A percentile compares a stretch with the other conserved stretches of the same genome.
Conservation (phyloP, 1,139 yeast species). For the Candida anutae region DNA sequence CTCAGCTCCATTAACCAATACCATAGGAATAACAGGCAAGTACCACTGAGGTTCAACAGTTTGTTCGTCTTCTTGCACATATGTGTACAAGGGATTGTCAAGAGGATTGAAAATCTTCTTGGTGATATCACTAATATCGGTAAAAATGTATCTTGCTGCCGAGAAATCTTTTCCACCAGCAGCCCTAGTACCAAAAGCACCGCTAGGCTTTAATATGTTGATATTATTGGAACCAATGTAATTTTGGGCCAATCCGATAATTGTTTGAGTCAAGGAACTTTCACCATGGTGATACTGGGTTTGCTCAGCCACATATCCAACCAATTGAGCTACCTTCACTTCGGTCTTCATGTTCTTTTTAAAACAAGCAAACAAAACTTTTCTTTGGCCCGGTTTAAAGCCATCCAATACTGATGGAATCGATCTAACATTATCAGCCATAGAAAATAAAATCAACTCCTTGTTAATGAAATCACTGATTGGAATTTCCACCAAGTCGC, state of each 20-base stretch:
- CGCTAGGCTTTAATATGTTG: conserved; percentile 80
- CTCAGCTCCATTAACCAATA: conserved; percentile 90
- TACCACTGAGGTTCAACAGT: conserved; percentile 97
- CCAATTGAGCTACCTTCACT: conserved; percentile 85
- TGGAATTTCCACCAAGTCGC: conserved; percentile 70
- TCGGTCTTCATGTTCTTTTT: conserved; percentile 72
- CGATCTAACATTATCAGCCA: conserved; percentile 95
- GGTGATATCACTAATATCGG: conserved; percentile 74
- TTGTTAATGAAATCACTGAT: conserved; percentile 92
- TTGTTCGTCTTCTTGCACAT: conserved; percentile 87
- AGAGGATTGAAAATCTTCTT: conserved; percentile 67
- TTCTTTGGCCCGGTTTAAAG: conserved; percentile 94
- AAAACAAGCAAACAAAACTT: conserved; percentile 82
- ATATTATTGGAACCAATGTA: conserved; percentile 91
- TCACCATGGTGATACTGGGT: conserved; percentile 98
- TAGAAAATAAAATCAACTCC: conserved; percentile 87
- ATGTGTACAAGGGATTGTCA: conserved; percentile 72
- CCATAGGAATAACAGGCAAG: conserved; percentile 85
- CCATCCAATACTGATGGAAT: conserved; percentile 95
- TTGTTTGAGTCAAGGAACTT: conserved; percentile 76
- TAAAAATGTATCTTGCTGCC: conserved; percentile 95
- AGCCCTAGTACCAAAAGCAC: conserved; percentile 95
- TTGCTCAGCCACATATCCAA: conserved; percentile 82
- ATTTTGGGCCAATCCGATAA: conserved; percentile 90
- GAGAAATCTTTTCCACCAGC: conserved; percentile 98